Percentiles rank a stretch among this genome's conserved stretches.
These are phyloP conservation scores for Amaranthus tricolor DNA, from an alignment of 179 eudicot species.

Conservation along the genomic window DNA sequence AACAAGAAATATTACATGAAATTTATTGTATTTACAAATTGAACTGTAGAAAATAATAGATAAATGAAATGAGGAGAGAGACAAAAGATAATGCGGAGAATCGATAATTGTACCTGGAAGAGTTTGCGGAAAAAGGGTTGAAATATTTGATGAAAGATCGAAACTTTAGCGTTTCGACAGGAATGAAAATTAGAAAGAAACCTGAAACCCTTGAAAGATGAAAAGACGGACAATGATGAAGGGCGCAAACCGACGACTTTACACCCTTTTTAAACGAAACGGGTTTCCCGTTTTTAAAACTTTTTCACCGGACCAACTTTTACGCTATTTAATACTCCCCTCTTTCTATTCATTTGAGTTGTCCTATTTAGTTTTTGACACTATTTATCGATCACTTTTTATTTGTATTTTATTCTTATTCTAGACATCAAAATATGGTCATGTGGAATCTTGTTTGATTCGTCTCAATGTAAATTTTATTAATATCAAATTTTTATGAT, in stretches of 20 bases:
- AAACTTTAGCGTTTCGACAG: slow-evolving; percentile 32
- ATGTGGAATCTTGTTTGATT: no score
- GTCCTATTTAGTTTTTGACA: no score
- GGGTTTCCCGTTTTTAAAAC: slow-evolving; percentile 17
- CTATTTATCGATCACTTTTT: no score
- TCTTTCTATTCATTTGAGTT: not conserved
- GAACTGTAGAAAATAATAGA: not conserved
- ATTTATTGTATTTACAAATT: not conserved
- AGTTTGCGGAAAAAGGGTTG: not conserved
- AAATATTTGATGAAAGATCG: slow-evolving; percentile 15
- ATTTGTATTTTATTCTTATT: no score
- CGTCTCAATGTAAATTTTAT: no score
- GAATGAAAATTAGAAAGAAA: slow-evolving; percentile 13
- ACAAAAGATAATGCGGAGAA: not conserved
- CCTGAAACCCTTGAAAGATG: slow-evolving; percentile 27
- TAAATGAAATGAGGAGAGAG: not conserved
- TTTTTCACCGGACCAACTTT: no score
- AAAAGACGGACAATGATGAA: slow-evolving; percentile 15
- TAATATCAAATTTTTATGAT: no score
- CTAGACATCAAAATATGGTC: no score
- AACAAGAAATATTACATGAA: no score
- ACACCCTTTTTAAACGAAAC: slow-evolving; percentile 9
- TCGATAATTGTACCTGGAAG: not conserved
- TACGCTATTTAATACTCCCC: no score
- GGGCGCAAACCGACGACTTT: slow-evolving; percentile 1